Conservation (phyloP, 2,329 filamentous ascomycete species). For the Neonectria coccinea region DNA sequence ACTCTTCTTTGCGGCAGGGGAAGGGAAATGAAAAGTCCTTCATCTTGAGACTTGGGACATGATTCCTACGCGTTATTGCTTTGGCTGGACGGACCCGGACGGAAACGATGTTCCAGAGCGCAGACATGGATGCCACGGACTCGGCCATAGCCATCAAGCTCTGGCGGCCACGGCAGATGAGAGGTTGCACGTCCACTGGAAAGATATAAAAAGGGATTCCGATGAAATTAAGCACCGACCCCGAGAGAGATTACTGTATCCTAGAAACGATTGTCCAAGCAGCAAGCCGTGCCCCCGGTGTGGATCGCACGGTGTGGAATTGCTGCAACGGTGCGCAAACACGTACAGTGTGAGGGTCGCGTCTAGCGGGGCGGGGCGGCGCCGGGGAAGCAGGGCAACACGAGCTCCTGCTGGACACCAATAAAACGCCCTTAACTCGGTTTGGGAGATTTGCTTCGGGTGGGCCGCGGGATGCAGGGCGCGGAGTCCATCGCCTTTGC, state of each 20-base stretch:
- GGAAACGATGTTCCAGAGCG: constrained; percentile 35
- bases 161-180: constrained; percentile 36
- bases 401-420: constrained; percentile 35
- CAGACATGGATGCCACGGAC: constrained; percentile 45
- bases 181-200: constrained; percentile 21
- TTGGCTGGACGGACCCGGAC: constrained; percentile 31
- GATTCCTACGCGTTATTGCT: constrained; percentile 28
- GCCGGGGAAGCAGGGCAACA: constrained; percentile 25
- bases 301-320: constrained; percentile 29
- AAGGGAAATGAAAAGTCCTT: constrained; percentile 34
- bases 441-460: constrained; percentile 41
- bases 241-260: constrained; percentile 45
- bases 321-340: constrained; percentile 19
- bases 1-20: constrained; percentile 21
- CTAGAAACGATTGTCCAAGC: constrained; percentile 36
- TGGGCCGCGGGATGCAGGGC: constrained; percentile 44
- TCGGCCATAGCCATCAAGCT: constrained; percentile 26
- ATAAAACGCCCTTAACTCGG: constrained; percentile 27
- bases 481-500: constrained; percentile 37
- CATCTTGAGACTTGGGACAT: constrained; percentile 24
- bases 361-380: constrained; percentile 14
- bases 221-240: constrained; percentile 44
- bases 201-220: constrained; percentile 43
- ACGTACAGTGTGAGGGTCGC: constrained; percentile 44
- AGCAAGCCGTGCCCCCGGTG: constrained; percentile 40